phyloP scores from a whole-genome alignment of 768 basidiomycete species.

The Cyclocybe cylindracea region DNA sequence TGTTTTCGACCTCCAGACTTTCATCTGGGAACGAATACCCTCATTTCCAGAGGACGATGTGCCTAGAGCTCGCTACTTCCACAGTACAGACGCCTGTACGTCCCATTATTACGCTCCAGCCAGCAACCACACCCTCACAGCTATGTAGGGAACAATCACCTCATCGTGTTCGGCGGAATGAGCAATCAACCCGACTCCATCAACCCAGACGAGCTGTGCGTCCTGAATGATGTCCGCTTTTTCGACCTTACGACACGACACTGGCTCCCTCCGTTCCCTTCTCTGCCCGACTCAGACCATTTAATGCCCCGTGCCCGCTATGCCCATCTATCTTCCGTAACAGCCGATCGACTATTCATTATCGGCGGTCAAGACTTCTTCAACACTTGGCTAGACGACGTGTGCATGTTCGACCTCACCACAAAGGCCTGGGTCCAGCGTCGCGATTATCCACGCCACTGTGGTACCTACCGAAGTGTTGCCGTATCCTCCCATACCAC shows the following conservation, averaged over 20 bases:
- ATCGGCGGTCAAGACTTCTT: conserved; percentile 95
- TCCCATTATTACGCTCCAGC: conserved; percentile 7
- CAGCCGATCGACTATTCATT: conserved; percentile 81
- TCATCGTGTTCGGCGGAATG: conserved; percentile 97
- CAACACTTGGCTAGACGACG: conserved; percentile 92
- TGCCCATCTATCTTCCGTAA: conserved; percentile 90
- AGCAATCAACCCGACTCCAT: conserved; percentile 72
- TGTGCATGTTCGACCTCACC: conserved; percentile 84
- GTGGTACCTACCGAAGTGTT: conserved; percentile 94
- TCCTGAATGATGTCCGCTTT: conserved; percentile 91
- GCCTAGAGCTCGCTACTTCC: conserved; percentile 91
- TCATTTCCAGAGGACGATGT: conserved; percentile 65
- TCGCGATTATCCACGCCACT: conserved; percentile 86
- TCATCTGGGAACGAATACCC: conserved; percentile 74
- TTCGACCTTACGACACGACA: conserved; percentile 71
- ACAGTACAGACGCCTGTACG: conserved; percentile 85
- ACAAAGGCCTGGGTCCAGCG: conserved; percentile 76
- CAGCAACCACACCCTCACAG: conserved; percentile 6
- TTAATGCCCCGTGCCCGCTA: conserved; percentile 84
- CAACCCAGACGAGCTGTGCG: conserved; percentile 80
- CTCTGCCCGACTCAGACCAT: conserved; percentile 39
- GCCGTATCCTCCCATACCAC: conserved; percentile 73
- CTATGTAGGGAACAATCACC: conserved; percentile 75
- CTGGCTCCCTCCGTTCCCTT: conserved; percentile 64
- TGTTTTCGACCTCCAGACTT: conserved; percentile 80